Evolutionary conservation across 768 basidiomycete species (phyloP), one percentile per base, ranked within the genome.

Genomic region (Tylopilus rubrobrunneus): DNA sequence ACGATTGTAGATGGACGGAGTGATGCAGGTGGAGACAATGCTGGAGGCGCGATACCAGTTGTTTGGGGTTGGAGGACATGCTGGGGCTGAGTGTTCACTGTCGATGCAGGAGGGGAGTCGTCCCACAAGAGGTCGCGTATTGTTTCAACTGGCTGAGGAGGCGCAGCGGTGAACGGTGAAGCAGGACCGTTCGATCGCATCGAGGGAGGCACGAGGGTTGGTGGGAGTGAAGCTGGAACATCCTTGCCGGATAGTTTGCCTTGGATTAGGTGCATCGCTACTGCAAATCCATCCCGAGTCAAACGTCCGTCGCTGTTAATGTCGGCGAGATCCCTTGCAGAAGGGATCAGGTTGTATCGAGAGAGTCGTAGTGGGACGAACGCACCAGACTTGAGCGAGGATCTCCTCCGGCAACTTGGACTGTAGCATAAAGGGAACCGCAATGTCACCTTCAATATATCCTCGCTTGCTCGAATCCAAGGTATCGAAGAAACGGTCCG

Each of bases 391-490:
- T 62, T 82, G 86, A 5, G 97, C 97, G n/a, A 99, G 78, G 25
- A 81, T 78, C 27, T 87, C 86, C 56, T 90, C 89, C 1, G 85
- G 78, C 44, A 99, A 73, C 44, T 89, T 85, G 31, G 92, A 95
- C 70, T 93, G 86, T 55, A 96, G 68, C 87, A 99, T 89, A 72
- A 98, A 98, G 4, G 92, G 92, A 5, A 97, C 97, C 8, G 93
- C 97, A 33, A 92, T 84, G 55, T 96, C 92, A 8, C 94, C 94
- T 65, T 95, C 93, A 19, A 98, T 87, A 64, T 78, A 90, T 0
- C 93, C 94, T 55, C 73, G 79, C 59, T 79, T 84, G 57, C 80
- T 78, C 15, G 78, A 69, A 68, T 99, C 97, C 37, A 98, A 77
- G n/a, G 74, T 75, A 53, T 87, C 84, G 66, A 98, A 99, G 72